Evolutionary conservation across 2,329 filamentous ascomycete species (phyloP).

Genomic region (Apiospora marii): DNA sequence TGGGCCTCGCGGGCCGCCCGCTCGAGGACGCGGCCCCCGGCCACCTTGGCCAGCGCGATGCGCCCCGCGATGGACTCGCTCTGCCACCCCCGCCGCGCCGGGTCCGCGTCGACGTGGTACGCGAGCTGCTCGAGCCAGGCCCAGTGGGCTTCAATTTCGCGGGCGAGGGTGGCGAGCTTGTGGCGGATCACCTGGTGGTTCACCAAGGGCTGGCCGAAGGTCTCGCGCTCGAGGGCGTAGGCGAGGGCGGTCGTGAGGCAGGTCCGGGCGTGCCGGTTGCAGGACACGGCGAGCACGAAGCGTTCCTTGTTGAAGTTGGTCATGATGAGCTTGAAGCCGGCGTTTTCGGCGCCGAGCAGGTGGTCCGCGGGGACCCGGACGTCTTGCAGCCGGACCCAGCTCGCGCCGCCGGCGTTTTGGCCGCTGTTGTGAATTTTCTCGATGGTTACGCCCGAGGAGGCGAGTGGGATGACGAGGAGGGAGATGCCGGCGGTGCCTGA

Average conservation of each 20-base stretch:
- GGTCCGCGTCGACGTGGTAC: slow-evolving; percentile 86
- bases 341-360: slow-evolving; percentile 95
- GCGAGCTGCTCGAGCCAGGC: slow-evolving; percentile 96
- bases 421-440: slow-evolving; percentile 98
- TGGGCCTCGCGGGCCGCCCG: slow-evolving; percentile 96
- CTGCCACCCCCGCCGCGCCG: slow-evolving; percentile 72
- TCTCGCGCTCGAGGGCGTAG: slow-evolving; percentile 95
- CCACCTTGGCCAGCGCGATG: slow-evolving; percentile 93
- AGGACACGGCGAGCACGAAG: slow-evolving; percentile 98
- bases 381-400: slow-evolving; percentile 97
- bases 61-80: slow-evolving; percentile 96
- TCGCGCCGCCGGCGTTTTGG: slow-evolving; percentile 93
- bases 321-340: slow-evolving; percentile 99
- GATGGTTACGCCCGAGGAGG: slow-evolving; percentile 82
- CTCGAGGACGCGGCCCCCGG: slow-evolving; percentile 92
- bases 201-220: slow-evolving; percentile 95
- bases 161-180: slow-evolving; percentile 97
- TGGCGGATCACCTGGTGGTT: slow-evolving; percentile 96
- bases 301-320: slow-evolving; percentile 99
- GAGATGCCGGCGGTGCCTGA: slow-evolving; percentile 68
- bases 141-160: slow-evolving; percentile 96
- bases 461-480: slow-evolving; percentile 90
- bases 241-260: slow-evolving; percentile 97
- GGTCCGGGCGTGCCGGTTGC: slow-evolving; percentile 90
- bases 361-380: slow-evolving; percentile 99